Percentiles rank a stretch among this genome's conserved stretches.
Conservation (phyloP, 2,329 filamentous ascomycete genomes). For the Parascedosporium putredinis region DNA sequence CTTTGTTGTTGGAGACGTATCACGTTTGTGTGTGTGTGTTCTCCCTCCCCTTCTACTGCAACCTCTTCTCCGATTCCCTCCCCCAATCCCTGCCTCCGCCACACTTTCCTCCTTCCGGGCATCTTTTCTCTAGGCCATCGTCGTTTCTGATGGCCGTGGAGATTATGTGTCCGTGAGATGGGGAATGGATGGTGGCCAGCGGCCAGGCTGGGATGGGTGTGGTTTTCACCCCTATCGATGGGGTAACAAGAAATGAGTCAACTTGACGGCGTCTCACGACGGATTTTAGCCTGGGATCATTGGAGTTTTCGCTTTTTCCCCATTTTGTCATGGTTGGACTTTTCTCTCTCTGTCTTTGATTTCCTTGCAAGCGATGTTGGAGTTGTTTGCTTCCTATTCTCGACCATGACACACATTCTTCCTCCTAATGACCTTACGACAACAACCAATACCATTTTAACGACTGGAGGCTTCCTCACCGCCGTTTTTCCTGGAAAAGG, state of each 20-base stretch:
- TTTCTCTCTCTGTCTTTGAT: too few species aligned
- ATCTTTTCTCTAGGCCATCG: neutral
- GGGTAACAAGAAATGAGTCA: conserved; percentile 4
- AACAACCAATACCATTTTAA: neutral
- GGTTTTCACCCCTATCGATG: neutral
- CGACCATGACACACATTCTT: too few species aligned
- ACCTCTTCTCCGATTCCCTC: neutral
- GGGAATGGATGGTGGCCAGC: neutral
- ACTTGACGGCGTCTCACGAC: conserved; percentile 1
- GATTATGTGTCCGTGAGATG: neutral
- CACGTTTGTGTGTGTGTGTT: neutral
- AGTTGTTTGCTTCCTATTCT: neutral
- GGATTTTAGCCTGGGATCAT: neutral
- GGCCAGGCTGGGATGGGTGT: neutral
- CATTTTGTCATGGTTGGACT: neutral
- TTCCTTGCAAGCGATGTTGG: neutral
- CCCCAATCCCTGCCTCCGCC: neutral
- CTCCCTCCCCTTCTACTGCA: neutral
- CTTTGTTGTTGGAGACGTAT: neutral
- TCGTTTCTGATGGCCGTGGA: neutral
- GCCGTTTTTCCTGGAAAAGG: neutral
- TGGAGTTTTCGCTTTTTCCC: neutral
- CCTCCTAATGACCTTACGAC: conserved; percentile 1
- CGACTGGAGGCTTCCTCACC: neutral
- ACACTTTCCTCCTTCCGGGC: neutral